A percentile compares a stretch with the other conserved stretches of the same genome.
These are phyloP conservation scores for Endocladia muricata DNA, from an alignment of 31 red algal genomes.

Conservation along the genomic window DNA sequence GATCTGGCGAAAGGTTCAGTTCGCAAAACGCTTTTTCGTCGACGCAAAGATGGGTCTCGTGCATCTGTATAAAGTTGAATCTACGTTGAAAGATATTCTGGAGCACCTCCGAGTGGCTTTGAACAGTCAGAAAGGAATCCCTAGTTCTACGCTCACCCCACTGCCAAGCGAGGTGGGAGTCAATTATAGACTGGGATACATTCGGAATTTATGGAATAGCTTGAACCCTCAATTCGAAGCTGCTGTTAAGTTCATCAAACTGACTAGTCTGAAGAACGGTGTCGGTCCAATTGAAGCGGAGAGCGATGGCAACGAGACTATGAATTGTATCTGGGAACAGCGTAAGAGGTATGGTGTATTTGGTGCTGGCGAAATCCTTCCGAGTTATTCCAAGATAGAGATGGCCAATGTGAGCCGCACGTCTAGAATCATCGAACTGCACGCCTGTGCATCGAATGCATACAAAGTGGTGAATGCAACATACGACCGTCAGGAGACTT, in stretches of 20 bases:
- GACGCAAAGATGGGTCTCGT: slow-evolving; percentile 36
- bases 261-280: slow-evolving; percentile 16
- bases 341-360: not conserved
- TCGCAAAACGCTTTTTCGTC: slow-evolving; percentile 32
- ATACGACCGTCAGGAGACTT: slow-evolving; percentile 46
- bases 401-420: not conserved
- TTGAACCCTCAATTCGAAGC: slow-evolving; percentile 15
- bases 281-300: not conserved
- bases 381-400: slow-evolving; percentile 1
- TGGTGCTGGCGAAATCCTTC: not conserved
- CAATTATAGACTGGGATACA: slow-evolving; percentile 14
- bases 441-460: slow-evolving; percentile 11
- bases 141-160: not conserved
- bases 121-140: slow-evolving; percentile 6
- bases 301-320: not conserved
- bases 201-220: slow-evolving; percentile 30
- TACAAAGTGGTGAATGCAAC: slow-evolving; percentile 53
- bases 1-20: not conserved
- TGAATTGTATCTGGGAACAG: not conserved
- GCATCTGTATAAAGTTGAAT: slow-evolving; percentile 52
- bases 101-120: slow-evolving; percentile 31
- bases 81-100: slow-evolving; percentile 25
- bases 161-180: not conserved
- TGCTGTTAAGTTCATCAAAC: slow-evolving; percentile 12
- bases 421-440: slow-evolving; percentile 12